These are phyloP conservation scores for Aspergillus homomorphus DNA, from an alignment of 495 filamentous ascomycete species.

Conservation along the genomic window DNA sequence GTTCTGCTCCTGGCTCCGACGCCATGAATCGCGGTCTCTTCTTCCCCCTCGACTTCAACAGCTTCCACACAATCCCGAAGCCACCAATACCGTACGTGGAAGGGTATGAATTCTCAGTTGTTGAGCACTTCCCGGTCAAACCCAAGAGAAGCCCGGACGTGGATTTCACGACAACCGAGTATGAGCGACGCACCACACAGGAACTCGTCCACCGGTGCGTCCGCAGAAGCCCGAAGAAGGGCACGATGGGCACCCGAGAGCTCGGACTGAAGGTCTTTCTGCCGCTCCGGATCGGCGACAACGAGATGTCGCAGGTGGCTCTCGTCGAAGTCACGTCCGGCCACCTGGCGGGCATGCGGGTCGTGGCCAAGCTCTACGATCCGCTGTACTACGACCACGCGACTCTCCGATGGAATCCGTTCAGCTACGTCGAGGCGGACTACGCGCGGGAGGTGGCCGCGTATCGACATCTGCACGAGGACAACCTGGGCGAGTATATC, in stretches of 20 bases:
- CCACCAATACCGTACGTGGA: conserved; percentile 3
- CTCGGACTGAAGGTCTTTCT: not conserved
- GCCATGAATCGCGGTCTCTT: conserved; percentile 8
- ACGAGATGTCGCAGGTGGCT: not conserved
- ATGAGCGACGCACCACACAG: no score
- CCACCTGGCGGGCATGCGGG: not conserved
- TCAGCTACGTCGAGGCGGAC: not conserved
- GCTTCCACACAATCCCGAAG: conserved; percentile 2
- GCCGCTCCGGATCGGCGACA: not conserved
- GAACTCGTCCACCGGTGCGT: conserved; percentile 6
- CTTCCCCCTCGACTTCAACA: conserved; percentile 9
- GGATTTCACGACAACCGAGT: no score
- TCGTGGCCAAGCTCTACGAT: conserved; percentile 6
- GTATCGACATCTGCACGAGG: not conserved
- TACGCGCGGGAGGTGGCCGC: conserved; percentile 3
- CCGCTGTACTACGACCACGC: conserved; percentile 4
- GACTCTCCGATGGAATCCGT: conserved; percentile 3
- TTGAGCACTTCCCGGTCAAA: conserved; percentile 7
- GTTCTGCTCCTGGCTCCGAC: no score
- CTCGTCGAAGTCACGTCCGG: conserved; percentile 1
- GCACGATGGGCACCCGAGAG: not conserved
- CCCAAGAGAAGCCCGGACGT: conserved; percentile 1
- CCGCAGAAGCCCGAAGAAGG: not conserved
- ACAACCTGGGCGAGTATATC: not conserved
- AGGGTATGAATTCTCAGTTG: conserved; percentile 6